Conservation (phyloP, 2,329 filamentous ascomycete species). For the Penicillium sp. region DNA sequence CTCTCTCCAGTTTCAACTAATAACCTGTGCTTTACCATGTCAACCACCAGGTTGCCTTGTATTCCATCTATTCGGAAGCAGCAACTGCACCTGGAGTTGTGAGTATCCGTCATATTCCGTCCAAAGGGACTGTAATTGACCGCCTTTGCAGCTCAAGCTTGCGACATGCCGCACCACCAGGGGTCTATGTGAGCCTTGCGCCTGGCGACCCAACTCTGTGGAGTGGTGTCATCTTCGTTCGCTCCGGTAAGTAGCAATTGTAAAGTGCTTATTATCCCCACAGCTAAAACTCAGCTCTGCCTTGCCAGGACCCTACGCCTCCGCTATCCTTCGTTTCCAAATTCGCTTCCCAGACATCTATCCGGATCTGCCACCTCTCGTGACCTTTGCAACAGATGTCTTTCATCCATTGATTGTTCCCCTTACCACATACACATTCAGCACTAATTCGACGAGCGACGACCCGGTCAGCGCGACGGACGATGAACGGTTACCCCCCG, state of each 20-base stretch:
- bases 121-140: neutral
- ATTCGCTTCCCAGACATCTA: constrained; percentile 83
- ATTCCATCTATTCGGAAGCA: constrained; percentile 65
- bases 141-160: constrained; percentile 65
- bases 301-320: constrained; percentile 77
- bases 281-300: neutral
- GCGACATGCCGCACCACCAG: constrained; percentile 78
- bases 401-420: constrained; percentile 94
- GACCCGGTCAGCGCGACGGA: constrained; percentile 82
- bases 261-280: neutral
- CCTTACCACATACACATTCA: constrained; percentile 91
- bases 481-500: constrained; percentile 78
- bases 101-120: constrained; percentile 32
- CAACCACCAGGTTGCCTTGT: constrained; percentile 38
- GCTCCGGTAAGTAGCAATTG: constrained; percentile 63
- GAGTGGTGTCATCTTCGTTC: constrained; percentile 89
- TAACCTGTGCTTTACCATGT: constrained; percentile 26
- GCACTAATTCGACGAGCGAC: constrained; percentile 71
- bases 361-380: constrained; percentile 74
- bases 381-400: constrained; percentile 88
- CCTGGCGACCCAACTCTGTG: constrained; percentile 79
- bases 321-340: constrained; percentile 84
- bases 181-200: constrained; percentile 81
- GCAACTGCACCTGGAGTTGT: constrained; percentile 82
- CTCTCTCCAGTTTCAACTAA: neutral